Percentiles rank a stretch among this genome's conserved stretches.
These are phyloP conservation scores for Syncephalastrum contaminatum DNA, from an alignment of 371 early-diverging fungal genomes.

Conservation along the genomic window DNA sequence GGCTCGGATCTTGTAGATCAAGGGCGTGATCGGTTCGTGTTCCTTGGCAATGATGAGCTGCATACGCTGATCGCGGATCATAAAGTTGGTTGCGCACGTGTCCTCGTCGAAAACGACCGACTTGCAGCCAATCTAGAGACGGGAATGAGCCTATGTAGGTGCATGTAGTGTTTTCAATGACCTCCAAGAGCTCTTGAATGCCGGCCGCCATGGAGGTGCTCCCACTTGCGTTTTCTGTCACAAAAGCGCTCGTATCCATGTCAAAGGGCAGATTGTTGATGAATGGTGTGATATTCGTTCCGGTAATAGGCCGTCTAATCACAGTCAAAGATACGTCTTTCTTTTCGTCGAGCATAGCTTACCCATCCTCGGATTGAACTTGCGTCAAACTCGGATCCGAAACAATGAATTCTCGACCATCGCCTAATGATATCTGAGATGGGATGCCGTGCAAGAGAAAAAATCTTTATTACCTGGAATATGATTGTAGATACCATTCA, in stretches of 20 bases:
- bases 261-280: conserved; percentile 48
- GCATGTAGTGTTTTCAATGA: neutral
- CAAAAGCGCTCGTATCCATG: conserved; percentile 32
- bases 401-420: conserved; percentile 54
- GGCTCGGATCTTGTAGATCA: conserved; percentile 42
- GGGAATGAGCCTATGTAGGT: neutral
- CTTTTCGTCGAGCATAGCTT: no score
- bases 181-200: conserved; percentile 53
- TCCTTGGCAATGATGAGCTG: conserved; percentile 38
- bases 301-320: conserved; percentile 22
- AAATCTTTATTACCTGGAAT: no score
- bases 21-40: conserved; percentile 56
- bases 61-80: conserved; percentile 56
- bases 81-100: conserved; percentile 60
- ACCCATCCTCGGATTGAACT: conserved; percentile 53
- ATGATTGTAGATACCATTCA: conserved; percentile 52
- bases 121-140: neutral
- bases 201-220: conserved; percentile 59
- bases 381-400: conserved; percentile 26
- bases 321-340: neutral
- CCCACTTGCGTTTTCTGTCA: conserved; percentile 50
- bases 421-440: conserved; percentile 16
- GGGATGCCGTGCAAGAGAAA: no score
- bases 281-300: conserved; percentile 49
- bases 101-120: conserved; percentile 55